These are phyloP conservation scores for Mycena galopus DNA, from an alignment of 768 basidiomycete genomes.

Conservation along the genomic window DNA sequence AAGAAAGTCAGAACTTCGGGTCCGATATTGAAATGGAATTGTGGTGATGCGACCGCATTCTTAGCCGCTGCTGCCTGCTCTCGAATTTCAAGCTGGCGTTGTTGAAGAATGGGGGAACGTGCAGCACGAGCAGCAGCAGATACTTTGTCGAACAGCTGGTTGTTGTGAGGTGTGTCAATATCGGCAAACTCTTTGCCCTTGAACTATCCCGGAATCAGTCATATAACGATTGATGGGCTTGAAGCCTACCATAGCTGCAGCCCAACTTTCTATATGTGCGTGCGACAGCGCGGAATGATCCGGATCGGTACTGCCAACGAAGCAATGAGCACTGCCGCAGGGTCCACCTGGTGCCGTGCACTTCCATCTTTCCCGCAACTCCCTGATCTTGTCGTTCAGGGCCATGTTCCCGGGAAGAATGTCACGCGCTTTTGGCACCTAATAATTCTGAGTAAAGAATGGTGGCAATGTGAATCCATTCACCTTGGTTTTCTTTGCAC, in stretches of 20 bases:
- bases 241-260: constrained; percentile 27
- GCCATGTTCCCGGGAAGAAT: constrained; percentile 35
- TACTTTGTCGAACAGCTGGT: constrained; percentile 33
- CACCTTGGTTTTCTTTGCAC: background rate
- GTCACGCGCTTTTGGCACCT: constrained; percentile 20
- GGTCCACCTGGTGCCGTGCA: background rate
- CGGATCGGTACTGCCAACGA: constrained; percentile 5
- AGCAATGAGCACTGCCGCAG: constrained; percentile 36
- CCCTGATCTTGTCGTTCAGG: constrained; percentile 26
- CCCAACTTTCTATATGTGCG: constrained; percentile 38
- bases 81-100: constrained; percentile 24
- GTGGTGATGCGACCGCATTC: background rate
- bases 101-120: constrained; percentile 38
- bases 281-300: constrained; percentile 40
- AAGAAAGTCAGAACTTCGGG: constrained; percentile 1
- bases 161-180: constrained; percentile 33
- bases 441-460: background rate
- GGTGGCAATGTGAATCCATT: background rate
- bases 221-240: too few species aligned
- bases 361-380: too few species aligned
- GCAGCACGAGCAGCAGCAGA: constrained; percentile 12
- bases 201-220: background rate
- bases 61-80: background rate
- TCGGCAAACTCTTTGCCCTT: constrained; percentile 21
- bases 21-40: constrained; percentile 7